Evolutionary conservation across 768 basidiomycete species (phyloP), one percentile per base, ranked within the genome.

Genomic region (Lactifluus volemus): DNA sequence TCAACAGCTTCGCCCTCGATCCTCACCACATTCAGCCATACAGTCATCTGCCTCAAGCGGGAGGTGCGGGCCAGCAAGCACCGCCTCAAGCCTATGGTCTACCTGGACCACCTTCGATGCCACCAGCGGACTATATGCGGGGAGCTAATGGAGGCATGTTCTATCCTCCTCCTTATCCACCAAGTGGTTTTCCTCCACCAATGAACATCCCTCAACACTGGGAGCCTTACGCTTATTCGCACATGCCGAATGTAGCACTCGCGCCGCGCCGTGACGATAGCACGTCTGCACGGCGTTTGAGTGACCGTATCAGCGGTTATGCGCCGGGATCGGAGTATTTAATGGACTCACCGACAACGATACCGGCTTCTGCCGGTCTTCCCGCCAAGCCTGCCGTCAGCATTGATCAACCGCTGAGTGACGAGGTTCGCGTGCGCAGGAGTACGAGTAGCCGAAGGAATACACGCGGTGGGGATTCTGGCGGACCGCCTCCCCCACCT

Each of bases 1-100:
- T 93, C 78, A 98, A 98, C 73, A 93, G 89, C 72, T 99, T 96
- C 72, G 92, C 90, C 34, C 84, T 98, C 60, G 97, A 98, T 76
- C 96, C 97, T 58, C 90, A 94, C 68, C 89, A 86, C 65, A 88
- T 97, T 63, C 88, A 89, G 68, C 89, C 90, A 7, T 88, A 91
- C 73, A 80, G 83, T 25, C 89, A 92, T 70, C 84, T 89, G 61
- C 92, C 90, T 59, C 78, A 81, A 48, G 70, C 77, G 25, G 75
- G 80, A 50, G 86, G 86, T n/a, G 85, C 82, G 58, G 80, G 76
- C 63, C 87, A 88, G 70, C 81, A 78, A 5, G 83, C 88, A 32
- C 90, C 90, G 30, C 89, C 90, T 14, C 89, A 92, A 71, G 90
- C 90, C 0, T 93, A 87, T 69, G 90, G 90, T 21, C 80, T 93